phyloP scores from a whole-genome alignment of 208 protist species.

The Acanthamoeba quina region DNA sequence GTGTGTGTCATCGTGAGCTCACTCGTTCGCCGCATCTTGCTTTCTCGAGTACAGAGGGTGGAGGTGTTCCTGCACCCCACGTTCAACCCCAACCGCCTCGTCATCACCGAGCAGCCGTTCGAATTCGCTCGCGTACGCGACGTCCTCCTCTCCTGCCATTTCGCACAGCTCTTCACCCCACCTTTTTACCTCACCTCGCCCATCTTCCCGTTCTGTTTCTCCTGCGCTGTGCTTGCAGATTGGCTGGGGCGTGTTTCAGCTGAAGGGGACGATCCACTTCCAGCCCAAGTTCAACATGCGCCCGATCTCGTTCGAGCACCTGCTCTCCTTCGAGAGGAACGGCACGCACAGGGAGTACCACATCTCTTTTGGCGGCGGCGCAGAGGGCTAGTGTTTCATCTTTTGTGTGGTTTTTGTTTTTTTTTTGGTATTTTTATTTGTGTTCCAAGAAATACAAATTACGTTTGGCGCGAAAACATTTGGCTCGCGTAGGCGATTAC shows the following conservation, averaged over 20 bases:
- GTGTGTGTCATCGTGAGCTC: too few relatives aligned
- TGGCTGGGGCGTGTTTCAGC: constrained; percentile 19
- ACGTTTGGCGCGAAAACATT: neutral
- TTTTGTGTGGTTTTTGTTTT: neutral
- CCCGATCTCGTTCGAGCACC: constrained; percentile 50
- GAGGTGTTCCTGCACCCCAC: constrained; percentile 60
- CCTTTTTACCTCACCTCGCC: neutral
- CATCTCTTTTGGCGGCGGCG: neutral
- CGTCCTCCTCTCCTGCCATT: neutral
- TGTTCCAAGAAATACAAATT: neutral
- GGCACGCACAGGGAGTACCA: constrained; percentile 59
- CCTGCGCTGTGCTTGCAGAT: neutral
- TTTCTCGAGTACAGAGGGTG: neutral
- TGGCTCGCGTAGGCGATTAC: too few relatives aligned
- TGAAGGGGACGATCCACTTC: constrained; percentile 41
- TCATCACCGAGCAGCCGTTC: constrained; percentile 27
- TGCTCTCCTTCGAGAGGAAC: constrained; percentile 67
- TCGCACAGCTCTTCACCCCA: too few relatives aligned
- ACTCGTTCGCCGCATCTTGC: neutral
- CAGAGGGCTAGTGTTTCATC: neutral
- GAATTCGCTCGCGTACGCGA: constrained; percentile 26
- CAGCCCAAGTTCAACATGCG: constrained; percentile 50
- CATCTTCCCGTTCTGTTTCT: neutral
- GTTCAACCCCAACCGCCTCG: constrained; percentile 11
- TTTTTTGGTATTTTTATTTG: neutral